Percentiles rank a stretch among this genome's conserved stretches.
These are phyloP conservation scores for Bipolaris gigantea DNA, from an alignment of 2,329 filamentous ascomycete species.

Conservation along the genomic window DNA sequence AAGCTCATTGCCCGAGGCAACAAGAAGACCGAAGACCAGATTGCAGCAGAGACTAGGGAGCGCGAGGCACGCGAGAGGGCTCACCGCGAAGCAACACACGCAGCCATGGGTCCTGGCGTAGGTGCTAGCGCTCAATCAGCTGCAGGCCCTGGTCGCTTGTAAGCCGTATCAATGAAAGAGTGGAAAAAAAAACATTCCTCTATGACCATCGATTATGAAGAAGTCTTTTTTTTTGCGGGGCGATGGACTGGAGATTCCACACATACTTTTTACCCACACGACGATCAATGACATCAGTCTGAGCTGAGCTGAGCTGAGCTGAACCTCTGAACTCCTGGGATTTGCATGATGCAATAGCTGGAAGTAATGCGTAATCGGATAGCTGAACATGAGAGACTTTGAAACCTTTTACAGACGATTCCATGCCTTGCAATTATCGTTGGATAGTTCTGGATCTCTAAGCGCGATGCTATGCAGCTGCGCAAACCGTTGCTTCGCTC, in stretches of 20 bases:
- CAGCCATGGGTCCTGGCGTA: conserved; percentile 15
- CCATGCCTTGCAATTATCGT: no score
- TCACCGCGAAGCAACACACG: conserved; percentile 19
- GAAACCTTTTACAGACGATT: not conserved
- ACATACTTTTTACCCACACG: conserved; percentile 1
- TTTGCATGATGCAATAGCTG: not conserved
- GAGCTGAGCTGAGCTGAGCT: not conserved
- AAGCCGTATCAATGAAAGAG: not conserved
- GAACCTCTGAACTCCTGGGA: not conserved
- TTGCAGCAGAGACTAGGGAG: conserved; percentile 30
- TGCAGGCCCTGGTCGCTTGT: conserved; percentile 19
- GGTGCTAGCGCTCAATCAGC: conserved; percentile 21
- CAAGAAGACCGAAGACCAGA: conserved; percentile 41
- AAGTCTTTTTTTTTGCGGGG: conserved; percentile 3
- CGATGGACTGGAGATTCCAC: conserved; percentile 4
- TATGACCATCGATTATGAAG: not conserved
- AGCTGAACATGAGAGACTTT: not conserved
- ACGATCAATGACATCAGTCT: conserved; percentile 9
- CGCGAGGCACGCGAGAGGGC: conserved; percentile 19
- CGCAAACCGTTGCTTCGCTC: no score
- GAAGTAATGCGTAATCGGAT: not conserved
- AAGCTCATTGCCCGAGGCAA: conserved; percentile 41
- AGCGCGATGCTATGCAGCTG: no score
- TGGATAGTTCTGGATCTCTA: no score
- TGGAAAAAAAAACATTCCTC: not conserved